Base-by-base conservation (phyloP, 345 rosid genomes). In the Eucalyptus lansdowneana region DNA sequence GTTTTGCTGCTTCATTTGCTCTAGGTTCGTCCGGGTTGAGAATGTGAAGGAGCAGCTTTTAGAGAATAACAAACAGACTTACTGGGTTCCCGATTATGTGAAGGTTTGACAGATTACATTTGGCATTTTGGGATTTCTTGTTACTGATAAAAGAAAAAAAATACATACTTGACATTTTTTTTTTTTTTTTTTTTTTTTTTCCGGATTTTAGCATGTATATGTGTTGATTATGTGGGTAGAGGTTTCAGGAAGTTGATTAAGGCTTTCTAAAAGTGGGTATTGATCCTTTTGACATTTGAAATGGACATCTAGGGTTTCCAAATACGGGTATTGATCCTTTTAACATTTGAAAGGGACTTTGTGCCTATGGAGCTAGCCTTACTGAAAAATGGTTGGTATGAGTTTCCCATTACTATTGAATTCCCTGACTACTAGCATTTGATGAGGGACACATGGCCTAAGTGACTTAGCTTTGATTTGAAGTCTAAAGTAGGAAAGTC, bases 21-120 rank as follows among this genome's bases (percentile, higher is more conserved):
- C 34, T 89, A 97, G 99, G 99, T 98, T 98, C 93, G 97, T 98
- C 87, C 94, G 96, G 49, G 99, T 98, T 91, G 99, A 98, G 93
- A 88, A 86, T 50, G 62, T 98, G 91, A 98, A 97, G 90, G 98
- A 92, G 42, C 91, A 98, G 85, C 92, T 98, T 93, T 92, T 98
- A 91, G 97, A 96, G 87, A 98, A 93, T 94, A 98, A 97, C 92
- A 93, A 93, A 44, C 95, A 95, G 93, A 98, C 99, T 4, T 90
- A 96, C 87, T 98, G 99, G 99, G 99, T 98, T 89, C 99, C 99
- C n/a, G 98, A 94, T 89, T 96, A 95, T 92, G 99, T 98, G 91
- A 98, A 98, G 99, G 99, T 96, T 58, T 86, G 95, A 80, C 29
- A 11, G 50, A 89, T 90, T 87, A 90, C 7, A 4, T 47, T 21